A percentile compares a stretch with the other conserved stretches of the same genome.
These are phyloP conservation scores for Aspergillus brasiliensis DNA, from an alignment of 2,329 filamentous ascomycete species.

Conservation along the genomic window DNA sequence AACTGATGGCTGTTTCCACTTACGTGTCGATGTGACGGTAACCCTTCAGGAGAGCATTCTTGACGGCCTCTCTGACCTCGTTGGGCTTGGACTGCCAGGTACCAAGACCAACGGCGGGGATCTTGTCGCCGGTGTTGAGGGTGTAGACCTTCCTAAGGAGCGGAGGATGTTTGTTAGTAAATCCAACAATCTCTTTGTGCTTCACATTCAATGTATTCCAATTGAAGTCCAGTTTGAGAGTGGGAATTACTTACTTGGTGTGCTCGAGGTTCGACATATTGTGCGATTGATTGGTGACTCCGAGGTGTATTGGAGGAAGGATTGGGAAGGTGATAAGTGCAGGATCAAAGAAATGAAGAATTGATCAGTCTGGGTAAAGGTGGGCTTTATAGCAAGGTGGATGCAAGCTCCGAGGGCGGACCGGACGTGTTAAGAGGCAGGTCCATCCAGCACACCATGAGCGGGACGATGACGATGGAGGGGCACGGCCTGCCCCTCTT, in stretches of 20 bases:
- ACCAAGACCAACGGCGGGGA: constrained; percentile 55
- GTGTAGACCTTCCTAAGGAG: constrained; percentile 42
- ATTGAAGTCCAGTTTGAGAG: too few species aligned
- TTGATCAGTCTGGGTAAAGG: neutral
- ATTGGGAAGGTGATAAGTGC: neutral
- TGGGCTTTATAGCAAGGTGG: constrained; percentile 18
- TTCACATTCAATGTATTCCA: too few species aligned
- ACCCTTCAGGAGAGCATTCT: constrained; percentile 51
- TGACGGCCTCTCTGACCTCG: constrained; percentile 54
- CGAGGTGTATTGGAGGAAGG: neutral
- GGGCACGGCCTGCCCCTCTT: constrained; percentile 16
- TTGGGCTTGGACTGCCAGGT: constrained; percentile 59
- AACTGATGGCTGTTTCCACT: constrained; percentile 20
- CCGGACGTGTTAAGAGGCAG: constrained; percentile 17
- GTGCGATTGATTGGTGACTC: neutral
- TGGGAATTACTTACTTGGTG: constrained; percentile 29
- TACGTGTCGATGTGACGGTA: constrained; percentile 61
- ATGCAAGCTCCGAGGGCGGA: constrained; percentile 7
- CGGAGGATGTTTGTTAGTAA: constrained; percentile 1
- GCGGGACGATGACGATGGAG: constrained; percentile 25
- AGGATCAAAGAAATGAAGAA: neutral
- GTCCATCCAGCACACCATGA: constrained; percentile 23
- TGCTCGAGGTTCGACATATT: constrained; percentile 33
- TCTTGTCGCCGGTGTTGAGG: constrained; percentile 53
- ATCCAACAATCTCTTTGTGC: too few species aligned